Evolutionary conservation across 495 filamentous ascomycete genomes (phyloP), one percentile per base, ranked within the genome.

Genomic region (Penicillium diatomitis): DNA sequence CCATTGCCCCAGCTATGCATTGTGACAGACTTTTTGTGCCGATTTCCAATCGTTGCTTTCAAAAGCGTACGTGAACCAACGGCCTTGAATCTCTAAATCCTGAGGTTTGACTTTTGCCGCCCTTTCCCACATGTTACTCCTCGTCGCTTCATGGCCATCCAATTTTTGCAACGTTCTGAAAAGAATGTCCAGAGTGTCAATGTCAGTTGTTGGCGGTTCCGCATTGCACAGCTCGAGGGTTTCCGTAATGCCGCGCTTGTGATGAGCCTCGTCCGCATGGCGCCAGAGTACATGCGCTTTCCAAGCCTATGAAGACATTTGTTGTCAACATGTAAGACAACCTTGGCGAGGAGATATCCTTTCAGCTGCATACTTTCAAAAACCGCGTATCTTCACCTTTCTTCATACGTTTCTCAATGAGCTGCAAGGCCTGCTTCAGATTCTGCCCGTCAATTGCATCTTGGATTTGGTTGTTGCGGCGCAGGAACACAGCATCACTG

Each of bases 401-500:
- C 58, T 81, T 83, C 38, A 79, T 67, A 38, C 76, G 74, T 51
- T 79, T 80, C 47, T 81, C 77, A 48, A 77, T 76, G 11, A 81
- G 65, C 58, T 79, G 75, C 41, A 82, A 54, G 11, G 80, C 80
- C 56, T 79, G 77, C 60, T 81, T 80, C 58, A 74, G 65, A 56
- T 79, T 73, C 49, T 72, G 70, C 33, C 62, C 64, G 50, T 81
- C 75, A 64, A 83, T 72, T 30, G 77, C 72, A 65, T 81, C 80
- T 56, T 76, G 69, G 43, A 83, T 68, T 51, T 75, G 70, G 48
- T 80, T 74, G 52, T 81, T 76, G 57, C 77, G 77, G 51, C 78
- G 75, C 37, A 77, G 66, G 47, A 71, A 69, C 31, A 72, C 70
- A 48, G 67, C 58, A 41, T 73, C 69, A 57, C 67, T 67, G 54